phyloP scores from a whole-genome alignment of 208 protist species.

The Leishmania gerbilli region DNA sequence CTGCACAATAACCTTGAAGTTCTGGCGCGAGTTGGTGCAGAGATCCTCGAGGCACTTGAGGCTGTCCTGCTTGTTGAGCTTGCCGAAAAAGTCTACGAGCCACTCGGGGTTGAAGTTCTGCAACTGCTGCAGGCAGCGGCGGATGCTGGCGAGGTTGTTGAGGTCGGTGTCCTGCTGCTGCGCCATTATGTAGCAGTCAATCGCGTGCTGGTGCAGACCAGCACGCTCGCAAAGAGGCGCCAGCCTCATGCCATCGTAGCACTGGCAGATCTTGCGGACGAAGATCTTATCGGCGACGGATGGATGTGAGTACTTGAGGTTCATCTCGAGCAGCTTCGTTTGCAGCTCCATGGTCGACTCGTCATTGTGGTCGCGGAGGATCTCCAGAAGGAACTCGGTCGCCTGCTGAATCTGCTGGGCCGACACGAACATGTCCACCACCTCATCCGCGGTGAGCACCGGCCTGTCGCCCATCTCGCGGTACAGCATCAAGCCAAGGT shows the following conservation, averaged over 20 bases:
- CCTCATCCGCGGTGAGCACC: slow-evolving; percentile 81
- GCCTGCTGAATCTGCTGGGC: slow-evolving; percentile 96
- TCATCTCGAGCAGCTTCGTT: slow-evolving; percentile 99
- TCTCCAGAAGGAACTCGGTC: slow-evolving; percentile 98
- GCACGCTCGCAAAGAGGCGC: slow-evolving; percentile 98
- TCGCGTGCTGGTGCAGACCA: slow-evolving; percentile 96
- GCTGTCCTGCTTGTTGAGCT: slow-evolving; percentile 94
- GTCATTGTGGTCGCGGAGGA: slow-evolving; percentile 92
- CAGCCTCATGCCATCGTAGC: slow-evolving; percentile 97
- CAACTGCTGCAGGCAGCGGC: slow-evolving; percentile 97
- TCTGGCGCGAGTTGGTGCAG: slow-evolving; percentile 94
- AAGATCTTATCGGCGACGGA: slow-evolving; percentile 99
- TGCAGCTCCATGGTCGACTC: slow-evolving; percentile 96
- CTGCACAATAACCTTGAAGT: slow-evolving; percentile 98
- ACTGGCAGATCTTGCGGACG: slow-evolving; percentile 94
- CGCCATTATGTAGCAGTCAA: slow-evolving; percentile 98
- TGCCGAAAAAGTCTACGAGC: slow-evolving; percentile 97
- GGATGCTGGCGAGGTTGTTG: slow-evolving; percentile 97
- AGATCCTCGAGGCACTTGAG: slow-evolving; percentile 98
- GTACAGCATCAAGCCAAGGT: slow-evolving; percentile 94
- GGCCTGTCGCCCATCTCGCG: slow-evolving; percentile 74
- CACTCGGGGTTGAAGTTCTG: slow-evolving; percentile 95
- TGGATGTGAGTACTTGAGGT: slow-evolving; percentile 97
- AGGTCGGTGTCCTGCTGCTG: slow-evolving; percentile 78
- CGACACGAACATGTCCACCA: slow-evolving; percentile 97